Conservation (phyloP, 192 early-diverging fungal species). For the Umbelopsis sp. region DNA sequence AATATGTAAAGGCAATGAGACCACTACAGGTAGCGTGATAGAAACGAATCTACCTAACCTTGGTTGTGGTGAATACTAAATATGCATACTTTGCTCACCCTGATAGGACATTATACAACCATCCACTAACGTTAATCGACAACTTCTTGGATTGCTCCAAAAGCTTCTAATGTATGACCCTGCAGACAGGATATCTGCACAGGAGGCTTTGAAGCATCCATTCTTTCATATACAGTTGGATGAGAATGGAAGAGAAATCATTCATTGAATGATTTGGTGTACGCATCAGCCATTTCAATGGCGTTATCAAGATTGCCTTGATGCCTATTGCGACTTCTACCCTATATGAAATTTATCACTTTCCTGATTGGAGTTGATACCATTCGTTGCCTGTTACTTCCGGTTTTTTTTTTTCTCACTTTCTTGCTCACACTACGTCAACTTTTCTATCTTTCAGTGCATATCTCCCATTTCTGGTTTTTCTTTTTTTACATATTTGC, state of each 20-base stretch:
- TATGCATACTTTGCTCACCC: neutral
- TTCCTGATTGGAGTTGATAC: neutral
- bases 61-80: neutral
- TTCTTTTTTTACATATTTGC: conserved; percentile 1
- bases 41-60: no score
- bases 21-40: conserved; percentile 49
- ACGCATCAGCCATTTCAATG: neutral
- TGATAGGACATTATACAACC: conserved; percentile 44
- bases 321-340: neutral
- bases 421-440: neutral
- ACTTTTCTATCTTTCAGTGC: neutral
- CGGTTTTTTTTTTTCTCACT: neutral
- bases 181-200: conserved; percentile 73
- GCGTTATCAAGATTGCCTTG: neutral
- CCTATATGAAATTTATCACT: no score
- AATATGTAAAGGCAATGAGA: conserved; percentile 62
- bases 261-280: neutral
- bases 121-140: conserved; percentile 39
- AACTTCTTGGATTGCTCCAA: conserved; percentile 73
- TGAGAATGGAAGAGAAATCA: conserved; percentile 36
- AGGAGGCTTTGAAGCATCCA: conserved; percentile 80
- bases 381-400: neutral
- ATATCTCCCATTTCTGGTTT: neutral
- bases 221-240: conserved; percentile 73
- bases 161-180: conserved; percentile 83